These are phyloP conservation scores for Chytriomyces sp. DNA, from an alignment of 192 early-diverging fungal genomes.

Conservation along the genomic window DNA sequence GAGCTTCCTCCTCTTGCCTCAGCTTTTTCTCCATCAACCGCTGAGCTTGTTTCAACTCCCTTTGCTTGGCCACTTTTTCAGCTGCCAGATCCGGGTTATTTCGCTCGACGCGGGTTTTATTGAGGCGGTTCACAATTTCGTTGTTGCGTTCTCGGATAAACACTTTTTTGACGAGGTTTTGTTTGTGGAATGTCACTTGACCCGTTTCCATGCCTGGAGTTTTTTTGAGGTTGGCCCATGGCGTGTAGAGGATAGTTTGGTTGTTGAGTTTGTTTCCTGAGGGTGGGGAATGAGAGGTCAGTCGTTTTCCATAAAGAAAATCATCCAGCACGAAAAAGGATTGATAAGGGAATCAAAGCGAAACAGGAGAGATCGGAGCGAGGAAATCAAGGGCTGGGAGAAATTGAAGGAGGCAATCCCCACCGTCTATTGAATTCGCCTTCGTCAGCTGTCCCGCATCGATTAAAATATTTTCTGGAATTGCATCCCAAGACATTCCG, in stretches of 20 bases:
- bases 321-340: not conserved
- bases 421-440: slow-evolving; percentile 94
- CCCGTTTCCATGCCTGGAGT: slow-evolving; percentile 93
- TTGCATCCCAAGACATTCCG: slow-evolving; percentile 75
- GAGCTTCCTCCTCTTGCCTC: slow-evolving; percentile 49
- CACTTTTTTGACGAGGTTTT: slow-evolving; percentile 79
- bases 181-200: slow-evolving; percentile 91
- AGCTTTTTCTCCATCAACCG: slow-evolving; percentile 48
- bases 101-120: slow-evolving; percentile 85
- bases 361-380: not conserved
- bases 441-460: slow-evolving; percentile 95
- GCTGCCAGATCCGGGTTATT: slow-evolving; percentile 75
- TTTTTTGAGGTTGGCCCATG: slow-evolving; percentile 84
- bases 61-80: slow-evolving; percentile 67
- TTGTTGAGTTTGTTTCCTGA: slow-evolving; percentile 91
- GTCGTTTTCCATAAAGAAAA: not conserved
- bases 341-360: not conserved
- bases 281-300: not conserved
- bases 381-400: not conserved
- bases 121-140: slow-evolving; percentile 87
- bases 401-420: not conserved
- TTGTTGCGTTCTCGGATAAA: slow-evolving; percentile 78
- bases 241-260: slow-evolving; percentile 91
- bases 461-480: slow-evolving; percentile 72
- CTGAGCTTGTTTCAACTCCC: slow-evolving; percentile 42